Conservation (phyloP, 2,329 filamentous ascomycete genomes). For the Ophiostoma tasmaniense region DNA sequence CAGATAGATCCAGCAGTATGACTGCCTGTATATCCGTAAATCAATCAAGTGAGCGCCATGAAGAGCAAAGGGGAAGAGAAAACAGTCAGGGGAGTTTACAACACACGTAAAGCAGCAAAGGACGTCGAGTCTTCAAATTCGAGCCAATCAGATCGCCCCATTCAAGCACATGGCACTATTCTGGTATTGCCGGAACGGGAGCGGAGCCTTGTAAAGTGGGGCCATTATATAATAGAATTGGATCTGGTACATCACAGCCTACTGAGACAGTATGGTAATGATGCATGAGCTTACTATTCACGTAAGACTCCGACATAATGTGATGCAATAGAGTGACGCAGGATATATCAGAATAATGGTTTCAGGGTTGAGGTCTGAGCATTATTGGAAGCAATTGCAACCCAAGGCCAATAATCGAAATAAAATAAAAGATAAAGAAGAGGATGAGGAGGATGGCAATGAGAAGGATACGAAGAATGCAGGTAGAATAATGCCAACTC, state of each 20-base stretch:
- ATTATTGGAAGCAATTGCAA: neutral
- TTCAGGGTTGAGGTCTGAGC: neutral
- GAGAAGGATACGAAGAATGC: neutral
- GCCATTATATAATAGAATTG: neutral
- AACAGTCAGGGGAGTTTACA: neutral
- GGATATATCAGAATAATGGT: neutral
- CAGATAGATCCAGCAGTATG: neutral
- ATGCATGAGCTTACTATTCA: neutral
- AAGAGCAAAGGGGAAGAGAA: neutral
- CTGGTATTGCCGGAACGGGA: neutral
- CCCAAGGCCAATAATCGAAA: neutral
- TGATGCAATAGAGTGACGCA: neutral
- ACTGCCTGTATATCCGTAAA: neutral
- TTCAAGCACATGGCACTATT: neutral
- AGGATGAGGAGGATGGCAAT: neutral
- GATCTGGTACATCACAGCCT: neutral
- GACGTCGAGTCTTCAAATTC: neutral
- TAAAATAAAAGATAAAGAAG: neutral
- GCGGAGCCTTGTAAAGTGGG: neutral
- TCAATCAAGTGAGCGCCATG: neutral
- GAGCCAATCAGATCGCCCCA: neutral
- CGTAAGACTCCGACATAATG: neutral
- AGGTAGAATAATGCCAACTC: too few relatives aligned
- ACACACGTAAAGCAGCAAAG: neutral
- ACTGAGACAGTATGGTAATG: neutral